Base-by-base conservation (phyloP, 2,329 filamentous ascomycete genomes). In the Monosporascus sp. region DNA sequence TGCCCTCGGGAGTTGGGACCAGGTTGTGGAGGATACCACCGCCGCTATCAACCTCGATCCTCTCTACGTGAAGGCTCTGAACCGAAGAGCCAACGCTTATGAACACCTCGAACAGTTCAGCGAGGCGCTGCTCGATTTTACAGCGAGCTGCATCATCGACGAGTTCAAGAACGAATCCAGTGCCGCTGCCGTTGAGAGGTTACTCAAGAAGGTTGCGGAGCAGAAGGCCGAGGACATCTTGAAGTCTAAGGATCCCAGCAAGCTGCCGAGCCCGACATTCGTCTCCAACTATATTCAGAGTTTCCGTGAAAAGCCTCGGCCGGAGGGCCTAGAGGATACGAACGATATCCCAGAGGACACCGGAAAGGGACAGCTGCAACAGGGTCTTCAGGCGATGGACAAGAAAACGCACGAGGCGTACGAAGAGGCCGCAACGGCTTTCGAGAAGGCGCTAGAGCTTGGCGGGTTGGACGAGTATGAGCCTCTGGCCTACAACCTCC, bases 231-330 rank as follows among this genome's bases (percentile, higher is more conserved):
- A 93, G 76, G 86, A 85, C 59, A 96, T 99, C 68, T 80, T 99
- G 52, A 84, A 82, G 65, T 81, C 82, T 56, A 93, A 92, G 73
- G 93, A 94, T 74, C 76, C 79, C 36, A 88, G 91, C 76, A 93
- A 90, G 76, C 82, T 99, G 49, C 94, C 94, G 20, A 97, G 92
- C 73, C 88, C 94, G 31, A 97, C 92, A 14, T 99, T 97, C 64
- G 92, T 99, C 61, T 91, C 91, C 69, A 99, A 99, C 80, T 99
- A 99, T 73, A 87, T 99, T 34, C 93, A 97, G 76, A 97, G 93
- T 77, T 99, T 99, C 88, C 88, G 94, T 56, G 80, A 86, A 55
- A 90, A 88, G 76, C 79, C 85, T 48, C 82, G 90, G 2, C 93
- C 94, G 4, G 84, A 80, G 57, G 93, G 91, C 14, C 78, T 99